phyloP scores from a whole-genome alignment of 768 basidiomycete genomes.

The Russula virescens region DNA sequence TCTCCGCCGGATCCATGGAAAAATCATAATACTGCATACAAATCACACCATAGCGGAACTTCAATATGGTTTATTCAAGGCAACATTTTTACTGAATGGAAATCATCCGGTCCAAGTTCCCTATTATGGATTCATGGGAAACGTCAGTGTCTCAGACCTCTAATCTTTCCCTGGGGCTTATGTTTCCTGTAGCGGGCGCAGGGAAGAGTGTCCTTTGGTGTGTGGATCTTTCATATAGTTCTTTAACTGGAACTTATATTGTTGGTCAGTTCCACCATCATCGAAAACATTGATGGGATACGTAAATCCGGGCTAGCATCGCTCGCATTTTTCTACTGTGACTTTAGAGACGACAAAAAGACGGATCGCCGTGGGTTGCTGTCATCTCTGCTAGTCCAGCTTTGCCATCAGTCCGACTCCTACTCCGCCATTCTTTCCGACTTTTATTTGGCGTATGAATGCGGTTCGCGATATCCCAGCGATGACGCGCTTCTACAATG shows the following conservation, averaged over 20 bases:
- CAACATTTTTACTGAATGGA: not conserved
- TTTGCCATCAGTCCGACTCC: not conserved
- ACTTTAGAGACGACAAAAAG: not conserved
- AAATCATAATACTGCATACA: not conserved
- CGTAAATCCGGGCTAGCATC: not conserved
- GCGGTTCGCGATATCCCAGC: conserved; percentile 31
- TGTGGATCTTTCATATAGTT: not conserved
- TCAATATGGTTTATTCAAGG: not conserved
- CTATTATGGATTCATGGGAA: conserved; percentile 1
- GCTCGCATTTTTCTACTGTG: not conserved
- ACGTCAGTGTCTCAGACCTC: not conserved
- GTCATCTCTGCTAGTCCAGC: not conserved
- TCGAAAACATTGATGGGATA: not conserved
- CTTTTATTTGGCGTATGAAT: conserved; percentile 24
- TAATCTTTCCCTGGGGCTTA: not conserved
- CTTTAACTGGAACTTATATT: not conserved
- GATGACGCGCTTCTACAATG: not conserved
- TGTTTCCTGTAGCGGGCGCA: not conserved
- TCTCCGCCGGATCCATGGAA: not conserved
- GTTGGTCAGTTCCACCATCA: not conserved
- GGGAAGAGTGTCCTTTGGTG: not conserved
- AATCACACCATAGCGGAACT: not conserved
- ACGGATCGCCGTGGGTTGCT: not conserved
- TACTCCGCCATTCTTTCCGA: not conserved
- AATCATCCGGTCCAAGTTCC: not conserved